Percentiles rank a stretch among this genome's conserved stretches.
phyloP scores from a whole-genome alignment of 257 asterid genomes.

The Gynochthodes officinalis region DNA sequence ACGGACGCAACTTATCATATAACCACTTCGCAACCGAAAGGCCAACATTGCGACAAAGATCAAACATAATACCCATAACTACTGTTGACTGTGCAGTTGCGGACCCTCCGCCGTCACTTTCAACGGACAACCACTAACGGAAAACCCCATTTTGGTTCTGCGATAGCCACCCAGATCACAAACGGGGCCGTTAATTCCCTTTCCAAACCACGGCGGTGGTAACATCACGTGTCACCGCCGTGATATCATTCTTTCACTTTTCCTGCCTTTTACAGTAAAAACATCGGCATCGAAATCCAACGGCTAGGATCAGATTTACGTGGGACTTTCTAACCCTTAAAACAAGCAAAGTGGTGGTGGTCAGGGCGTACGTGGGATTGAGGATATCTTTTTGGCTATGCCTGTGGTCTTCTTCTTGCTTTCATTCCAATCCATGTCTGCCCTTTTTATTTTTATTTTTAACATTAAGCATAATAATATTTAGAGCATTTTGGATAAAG shows the following conservation, averaged over 20 bases:
- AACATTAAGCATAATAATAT: too few species aligned
- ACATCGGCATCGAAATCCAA: background rate
- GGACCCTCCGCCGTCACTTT: conserved; percentile 1
- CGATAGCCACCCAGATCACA: background rate
- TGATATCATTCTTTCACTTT: background rate
- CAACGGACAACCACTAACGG: conserved; percentile 5
- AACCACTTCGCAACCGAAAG: conserved; percentile 18
- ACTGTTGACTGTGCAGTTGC: background rate
- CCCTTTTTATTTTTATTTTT: background rate
- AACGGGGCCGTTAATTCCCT: conserved; percentile 6
- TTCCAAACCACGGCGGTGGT: background rate
- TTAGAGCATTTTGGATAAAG: too few species aligned
- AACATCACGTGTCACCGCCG: conserved; percentile 20
- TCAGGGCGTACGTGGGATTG: conserved; percentile 15
- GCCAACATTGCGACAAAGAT: conserved; percentile 20
- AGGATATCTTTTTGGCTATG: background rate
- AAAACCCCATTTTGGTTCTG: background rate
- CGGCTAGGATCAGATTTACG: conserved; percentile 16
- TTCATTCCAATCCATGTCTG: background rate
- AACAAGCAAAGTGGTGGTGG: background rate
- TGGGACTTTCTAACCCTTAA: conserved; percentile 21
- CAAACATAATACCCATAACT: background rate
- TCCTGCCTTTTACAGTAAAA: background rate
- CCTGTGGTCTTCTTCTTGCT: background rate
- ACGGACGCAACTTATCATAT: background rate